Evolutionary conservation across 768 basidiomycete species (phyloP).

Genomic region (Pleurotus tuoliensis): DNA sequence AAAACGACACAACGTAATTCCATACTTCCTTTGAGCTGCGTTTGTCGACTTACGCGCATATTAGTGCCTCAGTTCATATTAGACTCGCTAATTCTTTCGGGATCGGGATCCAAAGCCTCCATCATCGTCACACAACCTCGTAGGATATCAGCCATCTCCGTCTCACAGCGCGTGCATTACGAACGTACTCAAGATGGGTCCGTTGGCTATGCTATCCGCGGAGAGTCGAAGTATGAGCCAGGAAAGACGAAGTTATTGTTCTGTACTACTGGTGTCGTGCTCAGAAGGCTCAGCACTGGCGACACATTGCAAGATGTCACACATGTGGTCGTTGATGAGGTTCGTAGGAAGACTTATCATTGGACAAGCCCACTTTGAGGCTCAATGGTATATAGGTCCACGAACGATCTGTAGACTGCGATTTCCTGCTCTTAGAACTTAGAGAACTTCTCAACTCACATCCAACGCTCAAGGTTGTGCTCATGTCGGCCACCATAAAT

Average conservation of each 20-base stretch:
- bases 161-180: constrained; percentile 80
- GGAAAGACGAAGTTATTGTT: constrained; percentile 75
- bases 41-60: neutral
- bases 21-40: neutral
- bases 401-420: constrained; percentile 88
- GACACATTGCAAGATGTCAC: constrained; percentile 69
- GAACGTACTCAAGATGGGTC: constrained; percentile 76
- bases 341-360: constrained; percentile 21
- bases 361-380: neutral
- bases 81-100: constrained; percentile 68
- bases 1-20: constrained; percentile 82
- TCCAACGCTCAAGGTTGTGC: constrained; percentile 66
- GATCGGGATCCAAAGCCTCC: constrained; percentile 58
- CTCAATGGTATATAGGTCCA: constrained; percentile 57
- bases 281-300: constrained; percentile 71
- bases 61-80: constrained; percentile 87
- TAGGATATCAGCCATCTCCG: constrained; percentile 83
- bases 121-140: constrained; percentile 91
- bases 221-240: constrained; percentile 63
- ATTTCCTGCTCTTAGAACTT: constrained; percentile 83
- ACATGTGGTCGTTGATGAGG: constrained; percentile 91
- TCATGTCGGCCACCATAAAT: constrained; percentile 97
- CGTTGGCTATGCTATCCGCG: constrained; percentile 87
- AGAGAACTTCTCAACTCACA: constrained; percentile 68
- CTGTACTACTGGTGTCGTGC: constrained; percentile 92